Evolutionary conservation across 768 basidiomycete genomes (phyloP), one percentile per base, ranked within the genome.

Genomic region (Leccinum obscurum): DNA sequence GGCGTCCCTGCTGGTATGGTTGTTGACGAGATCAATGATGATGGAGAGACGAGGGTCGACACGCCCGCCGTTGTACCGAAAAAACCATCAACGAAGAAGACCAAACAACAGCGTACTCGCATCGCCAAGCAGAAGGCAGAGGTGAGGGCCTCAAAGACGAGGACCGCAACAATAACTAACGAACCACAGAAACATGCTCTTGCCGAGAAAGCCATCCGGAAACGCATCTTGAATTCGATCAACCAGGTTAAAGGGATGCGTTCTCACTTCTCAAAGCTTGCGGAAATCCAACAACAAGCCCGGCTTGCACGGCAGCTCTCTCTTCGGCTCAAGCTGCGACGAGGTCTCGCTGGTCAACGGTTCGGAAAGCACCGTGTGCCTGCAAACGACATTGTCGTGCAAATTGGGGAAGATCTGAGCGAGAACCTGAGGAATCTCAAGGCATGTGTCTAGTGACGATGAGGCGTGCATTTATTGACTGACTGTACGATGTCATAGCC

Each of bases 341-440:
- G 75, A 44, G 92, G 94, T 8, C 71, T 94, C 13, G 85, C 79
- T 0, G 95, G 95, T 0, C 81, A 85, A 72, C 85, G 81, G 67
- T 68, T 97, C 0, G 95, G 95, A 8, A 95, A 87, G 71, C 87
- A 95, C 66, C 81, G 80, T 39, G 88, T 95, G 0, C 85, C 84
- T 1, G 85, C 83, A 65, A 82, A 78, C 14, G 78, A 80, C 35
- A 81, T 95, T 4, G 90, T 88, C 50, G 94, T 98, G 15, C 95
- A 97, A 74, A 81, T 96, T 0, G 92, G 92, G 2, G 95, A 96
- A 63, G 93, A 97, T 69, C 74, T 97, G 53, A 89, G 83, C 58
- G 95, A 97, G 75, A 94, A 81, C 67, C 75, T 96, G 66, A 79
- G 95, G 58, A 86, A 80, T 44, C 76, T 98, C 68, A 94, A 94